phyloP scores from a whole-genome alignment of 106 monocot genomes.

The Dactylorhiza incarnata region DNA sequence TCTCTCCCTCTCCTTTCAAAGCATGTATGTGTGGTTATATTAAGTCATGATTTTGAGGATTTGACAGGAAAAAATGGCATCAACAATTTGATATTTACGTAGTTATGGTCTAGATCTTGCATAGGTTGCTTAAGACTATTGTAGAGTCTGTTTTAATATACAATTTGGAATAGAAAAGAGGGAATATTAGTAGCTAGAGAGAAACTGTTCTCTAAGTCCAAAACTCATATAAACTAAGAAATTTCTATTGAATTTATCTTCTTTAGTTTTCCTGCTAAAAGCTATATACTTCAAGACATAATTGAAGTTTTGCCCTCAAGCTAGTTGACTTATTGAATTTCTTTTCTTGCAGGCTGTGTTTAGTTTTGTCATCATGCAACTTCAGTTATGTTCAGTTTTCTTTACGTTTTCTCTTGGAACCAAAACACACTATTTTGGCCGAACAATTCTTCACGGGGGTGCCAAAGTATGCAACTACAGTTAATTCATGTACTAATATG shows the following conservation, averaged over 20 bases:
- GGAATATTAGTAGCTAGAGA: neutral
- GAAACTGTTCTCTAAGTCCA: neutral
- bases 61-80: neutral
- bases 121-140: neutral
- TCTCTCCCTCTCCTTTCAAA: neutral
- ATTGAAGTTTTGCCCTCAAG: neutral
- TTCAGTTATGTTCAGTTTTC: conserved; percentile 84
- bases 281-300: neutral
- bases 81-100: neutral
- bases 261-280: neutral
- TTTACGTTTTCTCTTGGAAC: conserved; percentile 99
- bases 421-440: conserved; percentile 90
- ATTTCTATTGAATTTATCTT: neutral
- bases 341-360: conserved; percentile 65
- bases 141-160: neutral
- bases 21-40: neutral
- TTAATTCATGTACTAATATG: too few species aligned
- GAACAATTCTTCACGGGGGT: conserved; percentile 98
- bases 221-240: neutral
- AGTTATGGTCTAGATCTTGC: neutral
- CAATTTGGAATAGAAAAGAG: neutral
- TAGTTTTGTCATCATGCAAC: conserved; percentile 92
- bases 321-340: neutral
- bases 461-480: conserved; percentile 48
- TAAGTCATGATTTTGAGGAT: neutral